Conservation (phyloP, 495 filamentous ascomycete genomes). For the Delitschia confertaspora region DNA sequence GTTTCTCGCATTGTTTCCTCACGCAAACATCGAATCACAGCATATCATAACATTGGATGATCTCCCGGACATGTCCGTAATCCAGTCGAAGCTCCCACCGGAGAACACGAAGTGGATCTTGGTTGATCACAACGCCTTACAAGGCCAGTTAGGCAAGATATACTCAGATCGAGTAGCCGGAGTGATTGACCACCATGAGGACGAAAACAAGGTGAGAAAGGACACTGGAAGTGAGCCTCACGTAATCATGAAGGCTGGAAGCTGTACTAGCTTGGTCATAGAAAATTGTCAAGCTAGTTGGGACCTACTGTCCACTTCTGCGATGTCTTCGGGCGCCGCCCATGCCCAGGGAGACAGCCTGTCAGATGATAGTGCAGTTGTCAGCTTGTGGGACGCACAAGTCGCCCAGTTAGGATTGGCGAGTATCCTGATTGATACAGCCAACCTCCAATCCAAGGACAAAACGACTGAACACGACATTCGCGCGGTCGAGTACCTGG, state of each 20-base stretch:
- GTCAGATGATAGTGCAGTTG: slow-evolving; percentile 29
- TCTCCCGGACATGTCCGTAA: slow-evolving; percentile 30
- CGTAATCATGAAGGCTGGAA: slow-evolving; percentile 58
- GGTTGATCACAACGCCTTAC: slow-evolving; percentile 84
- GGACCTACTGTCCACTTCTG: slow-evolving; percentile 37
- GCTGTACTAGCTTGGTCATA: slow-evolving; percentile 71
- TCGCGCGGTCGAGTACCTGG: slow-evolving; percentile 55
- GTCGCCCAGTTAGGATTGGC: slow-evolving; percentile 69
- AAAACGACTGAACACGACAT: slow-evolving; percentile 69
- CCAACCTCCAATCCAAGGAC: slow-evolving; percentile 55
- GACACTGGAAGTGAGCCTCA: slow-evolving; percentile 42
- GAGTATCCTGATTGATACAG: slow-evolving; percentile 77
- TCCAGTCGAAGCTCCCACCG: slow-evolving; percentile 31
- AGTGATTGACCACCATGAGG: slow-evolving; percentile 88
- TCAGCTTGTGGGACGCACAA: slow-evolving; percentile 44
- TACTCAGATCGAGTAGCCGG: slow-evolving; percentile 47
- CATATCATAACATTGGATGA: slow-evolving; percentile 41
- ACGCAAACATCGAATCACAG: slow-evolving; percentile 33
- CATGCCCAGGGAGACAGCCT: slow-evolving; percentile 28
- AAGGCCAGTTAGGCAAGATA: slow-evolving; percentile 43
- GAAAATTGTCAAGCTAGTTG: slow-evolving; percentile 52
- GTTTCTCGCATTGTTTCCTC: slow-evolving; percentile 45
- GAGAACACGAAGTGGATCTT: slow-evolving; percentile 49
- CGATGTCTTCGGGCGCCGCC: slow-evolving; percentile 29
- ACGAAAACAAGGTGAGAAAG: slow-evolving; percentile 58